These are phyloP conservation scores for Rhodotorula sp. DNA, from an alignment of 1,284 basidiomycete genomes.

Conservation along the genomic window DNA sequence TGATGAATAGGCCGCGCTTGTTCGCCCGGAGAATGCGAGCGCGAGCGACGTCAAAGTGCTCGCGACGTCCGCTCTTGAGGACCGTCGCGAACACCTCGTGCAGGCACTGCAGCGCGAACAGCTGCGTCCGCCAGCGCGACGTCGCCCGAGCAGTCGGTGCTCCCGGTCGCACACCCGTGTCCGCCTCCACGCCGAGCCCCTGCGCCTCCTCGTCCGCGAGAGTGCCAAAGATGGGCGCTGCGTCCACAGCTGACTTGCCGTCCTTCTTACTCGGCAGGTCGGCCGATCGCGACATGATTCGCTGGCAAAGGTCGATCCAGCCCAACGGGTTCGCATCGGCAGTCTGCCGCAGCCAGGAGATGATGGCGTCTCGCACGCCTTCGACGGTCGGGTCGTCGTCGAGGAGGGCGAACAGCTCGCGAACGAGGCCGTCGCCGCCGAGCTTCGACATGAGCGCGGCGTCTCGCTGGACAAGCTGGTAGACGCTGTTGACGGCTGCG, in stretches of 20 bases:
- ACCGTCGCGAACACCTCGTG: slow-evolving; percentile 84
- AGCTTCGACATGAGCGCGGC: slow-evolving; percentile 86
- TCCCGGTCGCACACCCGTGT: slow-evolving; percentile 21
- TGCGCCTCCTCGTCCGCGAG: slow-evolving; percentile 44
- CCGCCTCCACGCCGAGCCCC: slow-evolving; percentile 38
- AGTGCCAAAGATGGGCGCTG: background rate
- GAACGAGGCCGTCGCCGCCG: slow-evolving; percentile 89
- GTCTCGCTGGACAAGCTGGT: slow-evolving; percentile 95
- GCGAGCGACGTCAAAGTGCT: slow-evolving; percentile 78
- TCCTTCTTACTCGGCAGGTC: background rate
- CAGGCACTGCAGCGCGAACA: slow-evolving; percentile 89
- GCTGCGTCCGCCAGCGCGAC: slow-evolving; percentile 92
- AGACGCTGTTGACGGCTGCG: slow-evolving; percentile 90
- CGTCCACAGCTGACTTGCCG: slow-evolving; percentile 43
- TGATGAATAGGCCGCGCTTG: slow-evolving; percentile 61
- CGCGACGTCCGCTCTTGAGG: slow-evolving; percentile 65
- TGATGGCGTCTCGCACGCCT: slow-evolving; percentile 87
- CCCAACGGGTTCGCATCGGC: slow-evolving; percentile 88
- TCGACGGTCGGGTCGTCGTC: slow-evolving; percentile 93
- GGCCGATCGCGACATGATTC: slow-evolving; percentile 75
- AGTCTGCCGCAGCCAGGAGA: slow-evolving; percentile 94
- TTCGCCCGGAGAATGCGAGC: slow-evolving; percentile 44
- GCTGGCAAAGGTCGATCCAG: slow-evolving; percentile 96
- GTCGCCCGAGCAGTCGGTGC: slow-evolving; percentile 49
- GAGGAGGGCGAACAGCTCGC: slow-evolving; percentile 89